Base-by-base conservation (phyloP, 345 rosid species). In the Atalantia buxifolia region DNA sequence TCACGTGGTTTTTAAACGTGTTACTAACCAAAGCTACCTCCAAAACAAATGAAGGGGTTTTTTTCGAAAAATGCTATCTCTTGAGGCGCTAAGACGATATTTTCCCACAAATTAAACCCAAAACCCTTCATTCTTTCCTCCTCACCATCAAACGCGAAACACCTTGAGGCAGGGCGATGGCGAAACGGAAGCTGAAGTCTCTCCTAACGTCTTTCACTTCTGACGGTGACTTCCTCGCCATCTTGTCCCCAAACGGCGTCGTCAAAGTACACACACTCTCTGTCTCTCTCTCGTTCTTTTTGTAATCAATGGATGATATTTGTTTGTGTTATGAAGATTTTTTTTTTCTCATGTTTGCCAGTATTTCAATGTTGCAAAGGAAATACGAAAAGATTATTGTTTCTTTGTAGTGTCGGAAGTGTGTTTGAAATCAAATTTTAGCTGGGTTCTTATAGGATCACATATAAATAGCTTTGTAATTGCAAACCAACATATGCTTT, bases 141-240 rank as follows among this genome's bases (percentile, higher is more conserved):
- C 13, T 31, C 33, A 30, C 50, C 50, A 13, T 45, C 50, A 45
- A 45, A 45, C 1, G 14, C 50, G 13, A 14, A 48, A 36, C 71
- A 48, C 18, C 22, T 2, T 22, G 53, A 27, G 5, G 4, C 62
- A 42, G 2, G 74, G 72, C 74, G 72, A 88, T 88, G 93, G 86
- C 85, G 19, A 88, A 76, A 74, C 85, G 70, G 48, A 88, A 83
- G 70, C 40, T 77, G 27, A 90, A 87, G 71, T 79, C 87, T 68
- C 77, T 81, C 5, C 72, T 81, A 70, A 80, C 89, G 24, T 83
- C 89, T 42, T 86, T 86, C 72, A 81, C 82, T 71, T 77, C 79
- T 12, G 81, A 80, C 28, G 89, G 84, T 50, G 81, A 75, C 14
- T 80, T 56, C 59, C 83, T 86, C 33, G 86, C 87, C 60, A 75